Base-by-base conservation (phyloP, 495 filamentous ascomycete genomes). In the Physcia stellaris region DNA sequence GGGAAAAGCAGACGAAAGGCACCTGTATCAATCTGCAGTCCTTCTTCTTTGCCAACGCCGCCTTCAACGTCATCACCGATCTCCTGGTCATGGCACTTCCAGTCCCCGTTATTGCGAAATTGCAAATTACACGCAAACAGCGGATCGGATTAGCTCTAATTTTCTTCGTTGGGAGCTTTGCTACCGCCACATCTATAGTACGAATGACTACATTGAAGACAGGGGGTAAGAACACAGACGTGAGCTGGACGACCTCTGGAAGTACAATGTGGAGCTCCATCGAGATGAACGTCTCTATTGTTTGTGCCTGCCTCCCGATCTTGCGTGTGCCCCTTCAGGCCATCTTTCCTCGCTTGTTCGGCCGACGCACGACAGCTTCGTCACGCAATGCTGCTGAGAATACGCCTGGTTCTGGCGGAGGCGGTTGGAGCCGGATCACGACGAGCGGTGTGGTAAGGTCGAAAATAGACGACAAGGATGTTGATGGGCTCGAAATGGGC, bases 111-210 rank as follows among this genome's bases (percentile, higher is more conserved):
- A 29, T 44, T 1, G 15, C 40, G 20, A 17, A 2, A 6, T 26
- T 44, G 11, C 39, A 44, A 11, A n/a, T 45, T 7, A 39, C 41
- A 7, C n/a, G 15, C 19, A 39, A 18, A 5, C 24, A 40, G 39
- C 29, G 19, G 41, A 7, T 43, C n/a, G 1, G n/a, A 11, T 17
- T 43, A 11, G 23, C 17, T 34, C 9, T 22, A 9, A 11, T 37
- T 21, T 39, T 42, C 19, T 16, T 13, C 35, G 12, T 42, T 11
- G 40, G 40, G 40, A 22, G 30, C 27, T 19, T 42, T 27, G 55
- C 54, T 22, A 57, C 52, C 30, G 41, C 59, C 35, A 50, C 54
- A n/a, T 51, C 51, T 28, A 54, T 60, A 32, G 38, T 60, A 21
- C 57, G 59, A 15, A 49, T 56, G 37, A 51, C 47, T 7, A 56